Evolutionary conservation across 495 filamentous ascomycete species (phyloP), one percentile per base, ranked within the genome.

Genomic region (Penicillium alfredii): DNA sequence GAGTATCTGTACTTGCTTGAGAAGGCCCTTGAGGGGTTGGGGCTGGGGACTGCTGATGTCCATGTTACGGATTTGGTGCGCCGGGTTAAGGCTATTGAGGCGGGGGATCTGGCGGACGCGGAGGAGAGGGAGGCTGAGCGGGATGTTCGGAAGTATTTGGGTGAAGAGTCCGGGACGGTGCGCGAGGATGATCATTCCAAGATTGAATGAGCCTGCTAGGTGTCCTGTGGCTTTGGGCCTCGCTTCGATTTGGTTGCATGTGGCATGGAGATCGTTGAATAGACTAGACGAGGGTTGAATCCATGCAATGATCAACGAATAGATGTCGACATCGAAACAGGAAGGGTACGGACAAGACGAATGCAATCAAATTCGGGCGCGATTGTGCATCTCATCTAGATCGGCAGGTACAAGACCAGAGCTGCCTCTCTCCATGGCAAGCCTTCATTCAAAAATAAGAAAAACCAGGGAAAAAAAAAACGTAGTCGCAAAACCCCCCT

Each of bases 1-100:
- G 90, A 97, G 49, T 99, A 99, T 68, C 69, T 99, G 20, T 86
- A 82, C 52, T 64, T 80, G 44, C 63, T 99, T 24, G 86, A 95
- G 62, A 71, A 69, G 54, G 82, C 85, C 8, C 72, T 99, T 39
- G 67, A 80, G 41, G 78, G 74, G 11, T 64, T 97, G 27, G 83
- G 86, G 38, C 60, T 73, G 8, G 88, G 85, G 28, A 87, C 78
- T 51, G 85, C 79, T 7, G 93, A 99, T 69, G 76, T 71, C 36
- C 90, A 99, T 73, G 77, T 99, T 17, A 66, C 60, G 5, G 71
- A 74, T 52, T 47, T 76, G 45, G 70, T 71, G 13, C 45, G 36
- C 18, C 55, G 66, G 31, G 68, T 74, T 8, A 70, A 61, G 49
- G 48, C 48, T 3, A 59, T 73, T 35, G 58, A 68, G 44, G 44